Evolutionary conservation across 140 eudicot species (phyloP), one percentile per base, ranked within the genome.

Genomic region (Anethum foeniculum): DNA sequence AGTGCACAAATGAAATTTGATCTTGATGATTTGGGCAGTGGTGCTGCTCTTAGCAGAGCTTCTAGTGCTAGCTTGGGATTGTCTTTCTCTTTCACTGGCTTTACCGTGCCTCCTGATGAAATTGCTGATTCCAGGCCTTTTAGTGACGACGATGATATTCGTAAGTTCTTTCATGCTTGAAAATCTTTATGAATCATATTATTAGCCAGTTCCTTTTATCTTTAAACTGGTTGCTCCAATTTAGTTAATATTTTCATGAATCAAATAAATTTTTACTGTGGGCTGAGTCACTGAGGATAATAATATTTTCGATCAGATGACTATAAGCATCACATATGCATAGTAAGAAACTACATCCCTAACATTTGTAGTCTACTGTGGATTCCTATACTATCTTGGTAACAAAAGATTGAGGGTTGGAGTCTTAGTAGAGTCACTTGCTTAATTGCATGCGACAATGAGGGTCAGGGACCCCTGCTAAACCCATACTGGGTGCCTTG

Each of bases 31-130:
- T 87, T 95, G 74, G 89, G 85, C 83, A 95, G 95, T 73, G 97
- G 98, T 32, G 97, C 99, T 3, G 99, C 99, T 51, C 82, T 95
- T 79, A 95, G 99, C 79, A 87, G 99, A 60, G 99, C 99, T 43
- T 95, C 99, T 1, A 92, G 97, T 77, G 99, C 97, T 64, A 95
- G 99, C 85, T 85, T 95, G 77, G 99, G 99, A 78, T 75, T 95
- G 48, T 95, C 99, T 0, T 95, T 92, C 86, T 89, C 99, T 11
- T 92, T 92, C 86, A 90, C 99, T 9, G 99, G 99, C 60, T 95
- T 92, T 73, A 92, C 90, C 15, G 81, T 90, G 87, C 99, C 99
- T 23, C 91, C 95, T 0, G 99, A 92, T 23, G 99, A 92, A 56
- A 84, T 90, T 36, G 88, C 87, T 0, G 95, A 90, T 81, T 84